A percentile compares a stretch with the other conserved stretches of the same genome.
Evolutionary conservation across 108 stramenopile genomes (phyloP).

Genomic region (Heterococcus sp.): DNA sequence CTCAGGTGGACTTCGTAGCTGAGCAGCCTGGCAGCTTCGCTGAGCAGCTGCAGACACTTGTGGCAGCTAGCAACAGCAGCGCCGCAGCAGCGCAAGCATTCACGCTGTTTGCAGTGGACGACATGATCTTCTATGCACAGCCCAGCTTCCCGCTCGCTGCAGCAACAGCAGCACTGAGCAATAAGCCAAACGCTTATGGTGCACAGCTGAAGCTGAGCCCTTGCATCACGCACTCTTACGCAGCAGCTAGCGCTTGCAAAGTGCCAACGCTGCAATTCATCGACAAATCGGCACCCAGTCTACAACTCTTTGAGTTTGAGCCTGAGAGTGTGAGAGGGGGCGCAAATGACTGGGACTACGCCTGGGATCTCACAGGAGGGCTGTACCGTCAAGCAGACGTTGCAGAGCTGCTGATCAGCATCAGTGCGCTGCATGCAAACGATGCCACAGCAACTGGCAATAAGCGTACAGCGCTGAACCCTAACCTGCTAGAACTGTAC

Average conservation of each 20-base stretch:
- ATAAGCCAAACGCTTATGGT: slow-evolving; percentile 10
- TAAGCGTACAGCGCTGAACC: too few relatives aligned
- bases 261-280: slow-evolving; percentile 10
- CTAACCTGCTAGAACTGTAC: slow-evolving; percentile 30
- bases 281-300: too few relatives aligned
- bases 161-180: not conserved
- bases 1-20: slow-evolving; percentile 2
- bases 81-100: too few relatives aligned
- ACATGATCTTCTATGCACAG: slow-evolving; percentile 40
- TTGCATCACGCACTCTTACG: slow-evolving; percentile 30
- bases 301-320: too few relatives aligned
- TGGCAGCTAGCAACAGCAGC: too few relatives aligned
- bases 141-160: not conserved
- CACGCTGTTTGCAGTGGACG: slow-evolving; percentile 39
- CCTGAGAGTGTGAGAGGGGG: too few relatives aligned
- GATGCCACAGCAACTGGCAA: slow-evolving; percentile 9
- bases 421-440: not conserved
- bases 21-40: slow-evolving; percentile 22
- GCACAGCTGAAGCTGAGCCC: slow-evolving; percentile 34
- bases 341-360: slow-evolving; percentile 41
- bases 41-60: too few relatives aligned
- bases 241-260: slow-evolving; percentile 13
- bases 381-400: slow-evolving; percentile 25
- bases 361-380: slow-evolving; percentile 47
- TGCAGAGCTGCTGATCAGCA: slow-evolving; percentile 9